These are phyloP conservation scores for Parasarocladium wereldwijsianum DNA, from an alignment of 2,329 filamentous ascomycete genomes.

Conservation along the genomic window DNA sequence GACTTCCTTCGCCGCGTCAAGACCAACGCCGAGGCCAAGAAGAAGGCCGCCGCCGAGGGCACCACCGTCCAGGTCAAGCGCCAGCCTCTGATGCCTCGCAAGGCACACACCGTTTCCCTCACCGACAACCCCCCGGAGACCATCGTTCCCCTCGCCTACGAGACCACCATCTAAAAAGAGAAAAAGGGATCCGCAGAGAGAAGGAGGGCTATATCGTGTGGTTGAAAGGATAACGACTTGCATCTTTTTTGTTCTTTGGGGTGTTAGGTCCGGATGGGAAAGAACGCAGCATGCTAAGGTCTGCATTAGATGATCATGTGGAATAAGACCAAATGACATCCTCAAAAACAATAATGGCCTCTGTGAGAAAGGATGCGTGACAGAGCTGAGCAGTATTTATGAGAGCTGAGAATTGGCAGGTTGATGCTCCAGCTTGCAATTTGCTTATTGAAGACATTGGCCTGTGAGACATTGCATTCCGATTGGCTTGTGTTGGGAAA, in stretches of 20 bases:
- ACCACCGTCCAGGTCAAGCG: slow-evolving; percentile 86
- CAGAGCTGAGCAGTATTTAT: no score
- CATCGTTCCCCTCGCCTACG: slow-evolving; percentile 83
- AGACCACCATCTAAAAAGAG: slow-evolving; percentile 79
- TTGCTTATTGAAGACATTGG: no score
- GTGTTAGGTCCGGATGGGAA: slow-evolving; percentile 28
- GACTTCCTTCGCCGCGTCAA: slow-evolving; percentile 96
- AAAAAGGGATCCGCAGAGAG: neutral
- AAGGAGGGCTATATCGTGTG: slow-evolving; percentile 6
- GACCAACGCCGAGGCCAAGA: slow-evolving; percentile 85
- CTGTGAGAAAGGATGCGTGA: no score
- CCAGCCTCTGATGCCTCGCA: slow-evolving; percentile 65
- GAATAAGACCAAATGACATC: slow-evolving; percentile 22
- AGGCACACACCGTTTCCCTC: slow-evolving; percentile 63
- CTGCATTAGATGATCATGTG: slow-evolving; percentile 27
- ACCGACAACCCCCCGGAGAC: slow-evolving; percentile 83
- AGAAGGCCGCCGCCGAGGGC: slow-evolving; percentile 82
- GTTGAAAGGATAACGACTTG: slow-evolving; percentile 13
- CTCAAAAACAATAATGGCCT: no score
- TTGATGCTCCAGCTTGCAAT: no score
- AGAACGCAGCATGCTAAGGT: slow-evolving; percentile 27
- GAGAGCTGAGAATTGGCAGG: no score
- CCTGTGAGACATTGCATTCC: no score
- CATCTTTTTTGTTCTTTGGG: slow-evolving; percentile 24
- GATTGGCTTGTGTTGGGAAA: no score